phyloP scores from a whole-genome alignment of 805 yeast genomes.

The Yarrowia divulgata region DNA sequence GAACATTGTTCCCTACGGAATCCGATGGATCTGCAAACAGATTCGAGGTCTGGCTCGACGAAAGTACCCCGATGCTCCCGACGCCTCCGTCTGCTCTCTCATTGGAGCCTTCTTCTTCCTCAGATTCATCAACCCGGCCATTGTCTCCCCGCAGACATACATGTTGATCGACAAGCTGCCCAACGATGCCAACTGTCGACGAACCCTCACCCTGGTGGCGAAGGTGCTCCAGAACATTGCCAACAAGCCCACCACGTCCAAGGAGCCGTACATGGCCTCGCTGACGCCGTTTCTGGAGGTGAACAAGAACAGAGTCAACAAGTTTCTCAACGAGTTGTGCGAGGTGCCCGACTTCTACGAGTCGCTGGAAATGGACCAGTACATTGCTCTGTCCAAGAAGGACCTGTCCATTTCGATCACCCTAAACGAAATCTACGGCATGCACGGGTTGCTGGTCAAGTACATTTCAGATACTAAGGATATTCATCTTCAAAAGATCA shows the following conservation, averaged over 20 bases:
- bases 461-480: constrained; percentile 42
- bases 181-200: constrained; percentile 56
- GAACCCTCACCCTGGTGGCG: constrained; percentile 79
- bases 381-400: constrained; percentile 51
- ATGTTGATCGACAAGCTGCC: constrained; percentile 51
- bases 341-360: constrained; percentile 54
- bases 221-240: constrained; percentile 87
- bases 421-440: constrained; percentile 50
- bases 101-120: constrained; percentile 88
- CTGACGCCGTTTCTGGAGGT: constrained; percentile 47
- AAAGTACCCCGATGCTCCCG: constrained; percentile 67
- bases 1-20: constrained; percentile 69
- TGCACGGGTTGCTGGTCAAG: constrained; percentile 51
- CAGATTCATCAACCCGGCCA: constrained; percentile 84
- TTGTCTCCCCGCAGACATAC: constrained; percentile 81
- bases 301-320: constrained; percentile 47
- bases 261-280: constrained; percentile 55
- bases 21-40: constrained; percentile 73
- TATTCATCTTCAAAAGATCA: constrained; percentile 45
- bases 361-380: constrained; percentile 52
- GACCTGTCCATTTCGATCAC: constrained; percentile 50
- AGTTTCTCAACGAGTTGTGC: constrained; percentile 51
- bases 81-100: constrained; percentile 51
- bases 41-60: constrained; percentile 61
- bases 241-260: constrained; percentile 71